Evolutionary conservation across 108 stramenopile genomes (phyloP).

Genomic region (Fragilaria crotonensis): DNA sequence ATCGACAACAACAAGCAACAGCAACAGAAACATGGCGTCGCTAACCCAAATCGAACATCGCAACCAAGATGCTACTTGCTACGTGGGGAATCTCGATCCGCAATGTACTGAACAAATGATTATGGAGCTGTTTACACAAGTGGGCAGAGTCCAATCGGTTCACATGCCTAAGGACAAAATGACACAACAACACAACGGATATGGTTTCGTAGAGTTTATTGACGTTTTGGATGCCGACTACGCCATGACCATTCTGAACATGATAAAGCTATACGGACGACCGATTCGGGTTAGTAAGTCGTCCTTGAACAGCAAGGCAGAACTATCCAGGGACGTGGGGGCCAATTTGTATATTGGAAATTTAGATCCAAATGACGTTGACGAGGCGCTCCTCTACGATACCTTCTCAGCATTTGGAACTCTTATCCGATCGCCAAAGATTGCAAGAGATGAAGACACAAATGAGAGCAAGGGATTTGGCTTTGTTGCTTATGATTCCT

Average conservation of each 20-base stretch:
- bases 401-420: constrained; percentile 97
- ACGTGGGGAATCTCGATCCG: constrained; percentile 94
- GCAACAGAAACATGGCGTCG: constrained; percentile 53
- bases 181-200: constrained; percentile 80
- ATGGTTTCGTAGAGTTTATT: constrained; percentile 96
- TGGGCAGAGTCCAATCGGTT: constrained; percentile 89
- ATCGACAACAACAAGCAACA: too few relatives aligned
- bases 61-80: constrained; percentile 98
- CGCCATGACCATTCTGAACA: constrained; percentile 93
- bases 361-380: constrained; percentile 89
- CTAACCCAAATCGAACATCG: constrained; percentile 94
- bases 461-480: constrained; percentile 89
- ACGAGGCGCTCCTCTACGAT: constrained; percentile 97
- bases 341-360: constrained; percentile 98
- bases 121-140: constrained; percentile 91
- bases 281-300: constrained; percentile 90
- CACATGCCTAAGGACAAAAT: constrained; percentile 99
- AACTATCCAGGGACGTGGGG: constrained; percentile 75
- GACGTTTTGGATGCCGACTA: constrained; percentile 94
- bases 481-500: constrained; percentile 90
- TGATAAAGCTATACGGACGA: constrained; percentile 90
- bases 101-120: constrained; percentile 84
- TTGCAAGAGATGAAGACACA: constrained; percentile 86
- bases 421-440: constrained; percentile 82
- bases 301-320: constrained; percentile 76